Evolutionary conservation across 192 early-diverging fungal species (phyloP).

Genomic region (Coemansia sp.): DNA sequence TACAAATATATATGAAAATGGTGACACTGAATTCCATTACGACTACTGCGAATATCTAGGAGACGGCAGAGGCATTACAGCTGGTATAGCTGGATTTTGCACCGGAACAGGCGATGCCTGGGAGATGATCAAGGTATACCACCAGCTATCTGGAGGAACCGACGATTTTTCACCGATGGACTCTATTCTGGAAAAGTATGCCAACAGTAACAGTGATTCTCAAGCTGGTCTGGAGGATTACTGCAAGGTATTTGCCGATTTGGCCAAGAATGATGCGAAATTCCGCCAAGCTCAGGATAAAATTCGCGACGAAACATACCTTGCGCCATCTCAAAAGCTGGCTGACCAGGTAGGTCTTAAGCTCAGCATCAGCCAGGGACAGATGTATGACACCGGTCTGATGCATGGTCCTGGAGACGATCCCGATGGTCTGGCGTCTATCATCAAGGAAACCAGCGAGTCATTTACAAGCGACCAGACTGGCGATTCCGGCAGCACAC

Average conservation of each 20-base stretch:
- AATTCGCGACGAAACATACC: conserved; percentile 44
- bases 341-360: conserved; percentile 39
- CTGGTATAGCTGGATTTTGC: conserved; percentile 44
- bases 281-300: conserved; percentile 50
- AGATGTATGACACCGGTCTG: conserved; percentile 57
- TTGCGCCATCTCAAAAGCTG: conserved; percentile 25
- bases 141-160: conserved; percentile 27
- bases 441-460: conserved; percentile 29
- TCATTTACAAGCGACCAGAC: conserved; percentile 18
- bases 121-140: conserved; percentile 51
- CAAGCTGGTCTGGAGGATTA: conserved; percentile 46
- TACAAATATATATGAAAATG: conserved; percentile 40
- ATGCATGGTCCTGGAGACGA: conserved; percentile 44
- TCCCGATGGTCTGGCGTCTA: conserved; percentile 29
- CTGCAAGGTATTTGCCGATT: conserved; percentile 48
- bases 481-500: conserved; percentile 32
- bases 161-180: conserved; percentile 44
- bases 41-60: conserved; percentile 40
- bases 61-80: conserved; percentile 38
- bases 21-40: conserved; percentile 37
- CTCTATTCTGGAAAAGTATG: conserved; percentile 19
- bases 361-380: conserved; percentile 38
- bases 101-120: conserved; percentile 56
- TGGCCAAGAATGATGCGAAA: conserved; percentile 35
- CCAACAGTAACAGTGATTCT: conserved; percentile 17